These are phyloP conservation scores for Celoporthe dispersa DNA, from an alignment of 2,329 filamentous ascomycete genomes.

Conservation along the genomic window DNA sequence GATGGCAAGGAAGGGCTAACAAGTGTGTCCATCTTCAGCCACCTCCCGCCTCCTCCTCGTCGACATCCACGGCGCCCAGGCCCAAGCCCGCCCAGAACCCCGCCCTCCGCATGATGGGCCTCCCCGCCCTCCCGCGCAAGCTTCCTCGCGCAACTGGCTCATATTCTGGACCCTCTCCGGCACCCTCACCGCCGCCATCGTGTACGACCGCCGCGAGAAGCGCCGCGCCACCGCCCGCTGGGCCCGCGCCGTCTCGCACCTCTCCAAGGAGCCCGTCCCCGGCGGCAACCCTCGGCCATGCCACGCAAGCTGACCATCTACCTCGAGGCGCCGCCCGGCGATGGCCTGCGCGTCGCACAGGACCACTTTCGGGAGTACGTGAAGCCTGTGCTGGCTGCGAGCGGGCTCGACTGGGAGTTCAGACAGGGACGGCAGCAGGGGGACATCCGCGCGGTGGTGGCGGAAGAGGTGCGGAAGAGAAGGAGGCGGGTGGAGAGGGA, in stretches of 20 bases:
- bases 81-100: slow-evolving; percentile 62
- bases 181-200: slow-evolving; percentile 76
- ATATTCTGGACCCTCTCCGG: slow-evolving; percentile 86
- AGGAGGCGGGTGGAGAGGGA: slow-evolving; percentile 61
- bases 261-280: slow-evolving; percentile 76
- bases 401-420: slow-evolving; percentile 94
- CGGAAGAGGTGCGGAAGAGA: slow-evolving; percentile 80
- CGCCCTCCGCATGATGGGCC: slow-evolving; percentile 77
- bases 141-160: slow-evolving; percentile 95
- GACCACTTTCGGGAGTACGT: slow-evolving; percentile 97
- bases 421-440: slow-evolving; percentile 90
- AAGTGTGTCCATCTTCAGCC: not conserved
- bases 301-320: slow-evolving; percentile 86
- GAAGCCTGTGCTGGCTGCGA: slow-evolving; percentile 88
- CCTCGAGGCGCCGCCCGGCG: slow-evolving; percentile 82
- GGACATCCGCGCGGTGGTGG: slow-evolving; percentile 85
- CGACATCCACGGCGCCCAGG: slow-evolving; percentile 34
- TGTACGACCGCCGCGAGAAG: slow-evolving; percentile 94
- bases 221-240: slow-evolving; percentile 84
- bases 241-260: slow-evolving; percentile 81
- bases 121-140: slow-evolving; percentile 81
- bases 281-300: slow-evolving; percentile 60
- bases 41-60: slow-evolving; percentile 5
- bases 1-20: not conserved
- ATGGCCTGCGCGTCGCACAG: slow-evolving; percentile 81